phyloP scores from a whole-genome alignment of 108 stramenopile species.

The Schizochytrium sp. region DNA sequence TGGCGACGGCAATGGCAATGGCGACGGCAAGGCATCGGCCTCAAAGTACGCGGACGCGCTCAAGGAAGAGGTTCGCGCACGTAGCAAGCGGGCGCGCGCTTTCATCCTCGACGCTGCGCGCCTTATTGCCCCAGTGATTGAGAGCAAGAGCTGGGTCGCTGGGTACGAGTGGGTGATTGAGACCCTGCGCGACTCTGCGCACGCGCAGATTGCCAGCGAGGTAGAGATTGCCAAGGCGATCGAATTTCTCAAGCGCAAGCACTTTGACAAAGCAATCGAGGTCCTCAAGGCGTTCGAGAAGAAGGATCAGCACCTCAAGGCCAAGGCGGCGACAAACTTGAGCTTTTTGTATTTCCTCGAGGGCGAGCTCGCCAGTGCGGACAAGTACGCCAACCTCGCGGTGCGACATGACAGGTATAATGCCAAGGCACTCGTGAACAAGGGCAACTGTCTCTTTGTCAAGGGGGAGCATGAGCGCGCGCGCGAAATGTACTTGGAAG shows the following conservation, averaged over 20 bases:
- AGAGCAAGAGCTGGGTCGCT: conserved; percentile 43
- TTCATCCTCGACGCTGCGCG: conserved; percentile 58
- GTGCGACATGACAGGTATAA: conserved; percentile 67
- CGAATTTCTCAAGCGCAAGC: conserved; percentile 39
- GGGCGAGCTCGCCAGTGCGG: conserved; percentile 57
- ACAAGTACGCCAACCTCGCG: conserved; percentile 68
- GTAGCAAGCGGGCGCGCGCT: not conserved
- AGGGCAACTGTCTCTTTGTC: conserved; percentile 72
- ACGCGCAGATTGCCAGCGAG: conserved; percentile 53
- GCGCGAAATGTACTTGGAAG: conserved; percentile 72
- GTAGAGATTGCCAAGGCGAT: conserved; percentile 66
- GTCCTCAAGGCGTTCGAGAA: conserved; percentile 66
- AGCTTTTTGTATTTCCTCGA: conserved; percentile 75
- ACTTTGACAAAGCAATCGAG: conserved; percentile 48
- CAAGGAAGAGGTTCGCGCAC: not conserved
- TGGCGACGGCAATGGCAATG: not conserved
- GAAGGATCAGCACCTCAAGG: conserved; percentile 60
- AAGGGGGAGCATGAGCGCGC: conserved; percentile 55
- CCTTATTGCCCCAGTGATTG: conserved; percentile 61
- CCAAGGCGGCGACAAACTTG: conserved; percentile 71
- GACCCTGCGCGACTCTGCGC: conserved; percentile 41
- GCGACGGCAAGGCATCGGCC: not conserved
- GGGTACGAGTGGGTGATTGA: conserved; percentile 71
- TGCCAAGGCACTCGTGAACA: conserved; percentile 80
- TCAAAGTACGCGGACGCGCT: not conserved